A percentile compares a stretch with the other conserved stretches of the same genome.
phyloP scores from a whole-genome alignment of 2,329 filamentous ascomycete genomes.

The Paramyrothecium roridum region DNA sequence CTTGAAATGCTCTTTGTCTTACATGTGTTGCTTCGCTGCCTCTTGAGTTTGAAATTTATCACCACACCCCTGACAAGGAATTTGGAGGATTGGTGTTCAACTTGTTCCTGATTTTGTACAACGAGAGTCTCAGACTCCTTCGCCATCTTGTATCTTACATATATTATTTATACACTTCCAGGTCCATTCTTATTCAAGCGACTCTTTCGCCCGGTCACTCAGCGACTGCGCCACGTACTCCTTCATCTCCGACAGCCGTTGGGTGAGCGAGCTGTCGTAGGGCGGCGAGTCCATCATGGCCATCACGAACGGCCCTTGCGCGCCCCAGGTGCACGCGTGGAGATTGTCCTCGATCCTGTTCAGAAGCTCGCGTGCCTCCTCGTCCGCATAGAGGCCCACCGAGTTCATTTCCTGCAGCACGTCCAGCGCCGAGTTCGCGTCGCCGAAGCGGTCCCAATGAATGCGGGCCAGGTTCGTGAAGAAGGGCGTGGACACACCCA shows the following conservation, averaged over 20 bases:
- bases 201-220: not conserved
- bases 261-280: slow-evolving; percentile 23
- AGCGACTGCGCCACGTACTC: slow-evolving; percentile 4
- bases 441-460: slow-evolving; percentile 58
- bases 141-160: not conserved
- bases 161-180: not conserved
- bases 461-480: slow-evolving; percentile 65
- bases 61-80: too few species aligned
- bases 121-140: too few species aligned
- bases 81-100: too few species aligned
- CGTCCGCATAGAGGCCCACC: slow-evolving; percentile 57
- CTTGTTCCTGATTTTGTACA: too few species aligned
- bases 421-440: slow-evolving; percentile 51
- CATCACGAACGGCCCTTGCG: slow-evolving; percentile 34
- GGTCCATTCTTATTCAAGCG: not conserved
- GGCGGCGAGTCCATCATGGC: slow-evolving; percentile 33
- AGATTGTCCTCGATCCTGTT: slow-evolving; percentile 26
- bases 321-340: slow-evolving; percentile 30
- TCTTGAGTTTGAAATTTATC: too few species aligned
- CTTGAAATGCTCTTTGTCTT: too few species aligned
- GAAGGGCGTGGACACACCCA: slow-evolving; percentile 67
- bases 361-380: slow-evolving; percentile 22
- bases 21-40: too few species aligned
- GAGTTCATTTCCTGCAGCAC: slow-evolving; percentile 65
- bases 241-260: slow-evolving; percentile 22